These are phyloP conservation scores for Diaporthe ampelina DNA, from an alignment of 2,329 filamentous ascomycete species.

Conservation along the genomic window DNA sequence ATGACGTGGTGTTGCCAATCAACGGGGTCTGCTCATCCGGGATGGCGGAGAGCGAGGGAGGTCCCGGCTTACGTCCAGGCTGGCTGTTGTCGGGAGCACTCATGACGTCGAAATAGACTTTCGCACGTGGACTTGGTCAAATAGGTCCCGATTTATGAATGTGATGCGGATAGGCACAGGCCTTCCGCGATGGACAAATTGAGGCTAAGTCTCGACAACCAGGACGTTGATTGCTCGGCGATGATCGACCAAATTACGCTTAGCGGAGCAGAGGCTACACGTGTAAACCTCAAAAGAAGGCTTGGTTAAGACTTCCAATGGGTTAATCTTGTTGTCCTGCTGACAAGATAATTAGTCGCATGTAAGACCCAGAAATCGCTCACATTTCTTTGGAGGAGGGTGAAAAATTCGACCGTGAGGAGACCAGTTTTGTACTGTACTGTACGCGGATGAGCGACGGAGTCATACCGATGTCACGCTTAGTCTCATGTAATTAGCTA, in stretches of 20 bases:
- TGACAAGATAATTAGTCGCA: not conserved
- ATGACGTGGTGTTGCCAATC: constrained; percentile 26
- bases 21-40: constrained; percentile 40
- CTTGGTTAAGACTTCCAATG: not conserved
- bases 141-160: too few species aligned
- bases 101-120: constrained; percentile 17
- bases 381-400: not conserved
- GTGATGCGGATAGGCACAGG: not conserved
- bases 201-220: not conserved
- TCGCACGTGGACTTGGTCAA: not conserved
- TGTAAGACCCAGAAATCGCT: not conserved
- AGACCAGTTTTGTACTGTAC: not conserved
- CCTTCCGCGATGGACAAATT: not conserved
- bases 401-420: not conserved
- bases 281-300: too few species aligned
- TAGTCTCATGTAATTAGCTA: too few species aligned
- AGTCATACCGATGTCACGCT: constrained; percentile 6
- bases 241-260: not conserved
- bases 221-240: not conserved
- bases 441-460: not conserved
- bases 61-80: not conserved
- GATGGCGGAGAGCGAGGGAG: not conserved
- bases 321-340: not conserved
- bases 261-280: not conserved
- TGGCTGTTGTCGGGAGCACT: not conserved